Evolutionary conservation across 2,329 filamentous ascomycete genomes (phyloP), one percentile per base, ranked within the genome.

Genomic region (Penicillium sp.): DNA sequence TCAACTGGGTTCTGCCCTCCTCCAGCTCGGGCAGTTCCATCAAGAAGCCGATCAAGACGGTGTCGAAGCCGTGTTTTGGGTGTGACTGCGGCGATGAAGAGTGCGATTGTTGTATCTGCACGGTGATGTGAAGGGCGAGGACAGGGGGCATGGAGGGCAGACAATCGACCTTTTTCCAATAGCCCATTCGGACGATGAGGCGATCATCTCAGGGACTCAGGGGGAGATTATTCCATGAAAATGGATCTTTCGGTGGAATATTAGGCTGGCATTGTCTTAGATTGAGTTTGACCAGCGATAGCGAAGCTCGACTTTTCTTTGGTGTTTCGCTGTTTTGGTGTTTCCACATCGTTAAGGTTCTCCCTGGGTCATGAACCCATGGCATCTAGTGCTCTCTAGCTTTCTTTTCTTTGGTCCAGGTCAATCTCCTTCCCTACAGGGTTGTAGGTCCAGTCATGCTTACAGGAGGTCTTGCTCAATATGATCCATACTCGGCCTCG

Each of bases 71-170:
- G 8, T 78, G 76, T 50, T 78, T 78, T 55, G 75, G 76, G 3
- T 78, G 76, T 53, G 76, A 76, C 47, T 78, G 75, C 34, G 75
- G 76, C 6, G 76, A 75, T 60, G 75, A 76, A 50, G 75, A 75
- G 39, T 78, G 76, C 37, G 76, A 78, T 59, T 77, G 73, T 55
- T 76, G 75, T 52, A 73, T 78, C 55, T 78, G 76, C 59, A 73
- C 69, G 11, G 73, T 78, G 57, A 78, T 78, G 76, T 78, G 67
- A 74, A 35, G 42, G 42, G 3, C 2, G 12, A 2, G 20, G 41
- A 11, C 11, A 14, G 22, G 3, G 12, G 20, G n/a, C 17, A 25
- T 22, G 41, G 25, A 31, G n/a, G 20, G 12, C 49, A 12, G 12
- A n/a, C 3, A 22, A 28, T 47, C 22, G 22, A 14, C 10, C 12